These are phyloP conservation scores for Claviceps maximensis DNA, from an alignment of 2,329 filamentous ascomycete genomes.

Conservation along the genomic window DNA sequence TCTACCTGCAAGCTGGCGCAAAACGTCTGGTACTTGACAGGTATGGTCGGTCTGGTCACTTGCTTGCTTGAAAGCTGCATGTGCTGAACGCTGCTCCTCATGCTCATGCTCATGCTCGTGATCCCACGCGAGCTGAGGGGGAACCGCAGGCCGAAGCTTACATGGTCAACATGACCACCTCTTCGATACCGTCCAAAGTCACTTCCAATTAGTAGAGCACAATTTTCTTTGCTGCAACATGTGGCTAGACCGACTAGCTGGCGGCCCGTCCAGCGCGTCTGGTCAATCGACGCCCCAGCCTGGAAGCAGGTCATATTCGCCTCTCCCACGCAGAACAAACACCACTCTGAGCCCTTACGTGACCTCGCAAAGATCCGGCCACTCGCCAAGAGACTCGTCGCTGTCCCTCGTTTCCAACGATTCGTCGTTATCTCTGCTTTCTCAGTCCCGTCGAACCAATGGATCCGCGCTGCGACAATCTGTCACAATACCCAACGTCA, in stretches of 20 bases:
- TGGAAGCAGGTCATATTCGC: constrained; percentile 57
- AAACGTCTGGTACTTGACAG: not conserved
- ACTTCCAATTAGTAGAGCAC: not conserved
- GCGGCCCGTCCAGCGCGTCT: constrained; percentile 45
- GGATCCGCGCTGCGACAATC: constrained; percentile 54
- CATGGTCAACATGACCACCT: not conserved
- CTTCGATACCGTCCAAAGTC: not conserved
- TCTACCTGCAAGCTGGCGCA: not conserved
- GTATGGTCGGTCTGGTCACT: too few relatives aligned
- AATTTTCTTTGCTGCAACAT: constrained; percentile 31
- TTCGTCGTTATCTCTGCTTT: constrained; percentile 62
- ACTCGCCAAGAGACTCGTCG: constrained; percentile 61
- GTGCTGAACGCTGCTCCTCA: not conserved
- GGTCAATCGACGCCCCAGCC: constrained; percentile 47
- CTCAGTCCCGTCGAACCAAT: constrained; percentile 50
- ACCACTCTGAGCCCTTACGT: constrained; percentile 56
- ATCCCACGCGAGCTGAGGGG: not conserved
- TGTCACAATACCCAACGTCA: constrained; percentile 29
- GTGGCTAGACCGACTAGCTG: constrained; percentile 84
- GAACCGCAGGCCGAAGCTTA: not conserved
- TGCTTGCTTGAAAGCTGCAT: too few relatives aligned
- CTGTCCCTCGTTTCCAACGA: constrained; percentile 66
- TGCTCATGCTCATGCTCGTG: not conserved
- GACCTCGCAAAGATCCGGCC: constrained; percentile 52
- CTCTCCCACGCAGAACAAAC: constrained; percentile 53